These are phyloP conservation scores for Schwanniomyces occidentalis DNA, from an alignment of 805 yeast genomes.

Conservation along the genomic window DNA sequence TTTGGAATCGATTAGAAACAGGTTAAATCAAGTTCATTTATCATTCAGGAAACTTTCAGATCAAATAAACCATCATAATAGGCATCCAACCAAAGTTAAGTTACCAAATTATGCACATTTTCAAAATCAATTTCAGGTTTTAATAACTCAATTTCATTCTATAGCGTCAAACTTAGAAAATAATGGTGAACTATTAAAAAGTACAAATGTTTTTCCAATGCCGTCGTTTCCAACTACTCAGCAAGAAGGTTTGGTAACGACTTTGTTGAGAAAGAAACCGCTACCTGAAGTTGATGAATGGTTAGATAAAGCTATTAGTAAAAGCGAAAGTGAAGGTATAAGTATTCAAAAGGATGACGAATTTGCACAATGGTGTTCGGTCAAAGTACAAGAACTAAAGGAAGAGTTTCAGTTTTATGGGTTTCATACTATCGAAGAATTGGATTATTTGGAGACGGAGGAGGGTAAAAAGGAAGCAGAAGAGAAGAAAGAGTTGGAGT, in stretches of 20 bases:
- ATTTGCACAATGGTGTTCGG: constrained; percentile 67
- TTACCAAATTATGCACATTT: constrained; percentile 58
- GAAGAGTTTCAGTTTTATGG: constrained; percentile 65
- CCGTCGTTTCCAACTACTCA: constrained; percentile 83
- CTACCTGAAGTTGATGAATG: constrained; percentile 90
- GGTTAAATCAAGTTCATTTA: constrained; percentile 43
- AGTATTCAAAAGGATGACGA: constrained; percentile 51
- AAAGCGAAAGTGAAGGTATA: constrained; percentile 25
- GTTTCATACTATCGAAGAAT: constrained; percentile 53
- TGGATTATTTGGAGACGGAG: constrained; percentile 28
- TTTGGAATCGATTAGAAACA: constrained; percentile 40
- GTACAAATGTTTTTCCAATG: constrained; percentile 80
- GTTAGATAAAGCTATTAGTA: constrained; percentile 49
- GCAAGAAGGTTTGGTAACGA: constrained; percentile 79
- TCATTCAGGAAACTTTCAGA: constrained; percentile 40
- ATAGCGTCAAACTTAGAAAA: constrained; percentile 68
- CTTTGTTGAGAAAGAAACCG: constrained; percentile 81
- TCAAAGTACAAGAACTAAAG: constrained; percentile 51
- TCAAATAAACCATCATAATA: constrained; percentile 34
- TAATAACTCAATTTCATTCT: constrained; percentile 78
- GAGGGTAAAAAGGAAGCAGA: constrained; percentile 31
- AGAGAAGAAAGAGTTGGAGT: constrained; percentile 19
- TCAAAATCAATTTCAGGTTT: constrained; percentile 81
- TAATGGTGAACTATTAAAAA: constrained; percentile 56
- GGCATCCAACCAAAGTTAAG: constrained; percentile 37